Percentiles rank a stretch among this genome's conserved stretches.
These are phyloP conservation scores for Suhomyces emberorum DNA, from an alignment of 805 yeast genomes.

Conservation along the genomic window DNA sequence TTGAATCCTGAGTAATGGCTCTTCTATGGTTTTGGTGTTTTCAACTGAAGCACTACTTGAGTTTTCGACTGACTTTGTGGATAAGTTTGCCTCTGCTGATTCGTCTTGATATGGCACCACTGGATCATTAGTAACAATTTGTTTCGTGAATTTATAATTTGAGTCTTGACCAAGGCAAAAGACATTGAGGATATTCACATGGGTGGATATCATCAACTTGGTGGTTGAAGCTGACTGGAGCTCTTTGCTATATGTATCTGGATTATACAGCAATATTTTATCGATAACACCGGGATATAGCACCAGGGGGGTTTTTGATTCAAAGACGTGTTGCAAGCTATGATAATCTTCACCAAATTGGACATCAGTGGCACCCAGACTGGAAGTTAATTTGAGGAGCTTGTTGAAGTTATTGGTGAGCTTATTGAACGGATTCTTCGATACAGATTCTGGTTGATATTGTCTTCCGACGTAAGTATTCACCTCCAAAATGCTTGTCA, in stretches of 20 bases:
- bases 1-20: conserved; percentile 44
- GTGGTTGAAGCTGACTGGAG: conserved; percentile 25
- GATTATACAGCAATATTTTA: conserved; percentile 6
- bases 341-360: background rate
- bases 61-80: background rate
- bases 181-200: conserved; percentile 50
- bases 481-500: conserved; percentile 18
- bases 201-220: conserved; percentile 42
- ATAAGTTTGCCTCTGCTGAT: conserved; percentile 1
- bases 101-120: conserved; percentile 18
- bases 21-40: conserved; percentile 36
- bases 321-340: conserved; percentile 1
- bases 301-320: background rate
- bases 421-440: conserved; percentile 24
- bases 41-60: conserved; percentile 7
- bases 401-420: conserved; percentile 32
- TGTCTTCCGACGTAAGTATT: background rate
- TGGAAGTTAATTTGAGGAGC: conserved; percentile 15
- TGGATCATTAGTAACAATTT: conserved; percentile 18
- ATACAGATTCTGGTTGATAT: background rate
- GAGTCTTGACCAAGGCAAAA: conserved; percentile 32
- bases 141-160: conserved; percentile 20
- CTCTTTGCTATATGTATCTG: conserved; percentile 27
- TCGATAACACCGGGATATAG: conserved; percentile 1
- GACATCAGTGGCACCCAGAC: background rate